Conservation (phyloP, 768 basidiomycete species). For the Pisolithus tinctorius region DNA sequence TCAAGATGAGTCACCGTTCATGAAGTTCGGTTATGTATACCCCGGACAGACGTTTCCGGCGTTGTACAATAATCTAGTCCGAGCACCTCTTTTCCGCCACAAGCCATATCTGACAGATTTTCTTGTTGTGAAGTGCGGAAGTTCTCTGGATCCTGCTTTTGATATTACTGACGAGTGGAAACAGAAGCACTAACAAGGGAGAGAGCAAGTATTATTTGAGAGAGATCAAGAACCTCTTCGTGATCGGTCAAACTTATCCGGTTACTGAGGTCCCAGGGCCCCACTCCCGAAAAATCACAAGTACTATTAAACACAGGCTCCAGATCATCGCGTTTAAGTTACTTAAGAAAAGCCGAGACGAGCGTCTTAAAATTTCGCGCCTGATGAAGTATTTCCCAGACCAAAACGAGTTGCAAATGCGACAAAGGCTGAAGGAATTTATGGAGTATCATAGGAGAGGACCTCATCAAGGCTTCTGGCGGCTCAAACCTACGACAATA, state of each 20-base stretch:
- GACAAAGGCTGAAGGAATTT: slow-evolving; percentile 95
- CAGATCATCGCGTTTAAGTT: slow-evolving; percentile 95
- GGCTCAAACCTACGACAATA: slow-evolving; percentile 65
- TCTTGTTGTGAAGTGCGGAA: slow-evolving; percentile 73
- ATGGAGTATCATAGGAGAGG: slow-evolving; percentile 96
- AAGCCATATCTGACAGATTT: slow-evolving; percentile 87
- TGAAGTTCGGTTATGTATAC: slow-evolving; percentile 94
- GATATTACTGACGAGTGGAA: slow-evolving; percentile 1
- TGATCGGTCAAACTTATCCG: slow-evolving; percentile 95
- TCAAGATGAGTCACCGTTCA: slow-evolving; percentile 96
- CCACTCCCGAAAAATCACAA: slow-evolving; percentile 95
- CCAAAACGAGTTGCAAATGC: slow-evolving; percentile 96
- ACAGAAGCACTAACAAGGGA: slow-evolving; percentile 81
- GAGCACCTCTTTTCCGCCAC: slow-evolving; percentile 92
- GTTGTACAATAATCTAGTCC: slow-evolving; percentile 90
- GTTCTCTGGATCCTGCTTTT: not conserved
- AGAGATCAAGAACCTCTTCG: slow-evolving; percentile 90
- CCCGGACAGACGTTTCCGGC: slow-evolving; percentile 90
- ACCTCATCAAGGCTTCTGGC: slow-evolving; percentile 95
- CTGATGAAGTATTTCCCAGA: slow-evolving; percentile 98
- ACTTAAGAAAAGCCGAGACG: slow-evolving; percentile 77
- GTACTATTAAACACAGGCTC: slow-evolving; percentile 86
- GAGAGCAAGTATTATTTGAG: slow-evolving; percentile 87
- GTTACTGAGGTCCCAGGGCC: slow-evolving; percentile 95
- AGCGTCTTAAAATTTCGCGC: slow-evolving; percentile 87